phyloP scores from a whole-genome alignment of 108 stramenopile species.

The Mayamaea pseudoterrestris region DNA sequence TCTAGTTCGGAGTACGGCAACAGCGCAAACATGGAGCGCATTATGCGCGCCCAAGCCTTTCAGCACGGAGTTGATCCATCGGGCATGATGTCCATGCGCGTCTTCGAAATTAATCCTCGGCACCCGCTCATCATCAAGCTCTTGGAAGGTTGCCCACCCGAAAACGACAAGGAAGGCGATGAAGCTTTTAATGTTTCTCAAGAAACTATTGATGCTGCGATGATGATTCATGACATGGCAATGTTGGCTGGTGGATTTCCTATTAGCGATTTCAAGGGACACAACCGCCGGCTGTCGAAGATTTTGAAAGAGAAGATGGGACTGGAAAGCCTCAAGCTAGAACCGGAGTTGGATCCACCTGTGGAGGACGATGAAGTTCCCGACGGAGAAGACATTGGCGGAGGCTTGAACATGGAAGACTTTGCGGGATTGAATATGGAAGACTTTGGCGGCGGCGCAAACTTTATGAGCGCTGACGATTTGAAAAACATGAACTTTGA shows the following conservation, averaged over 20 bases:
- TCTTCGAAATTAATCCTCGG: conserved; percentile 98
- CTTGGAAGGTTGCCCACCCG: conserved; percentile 45
- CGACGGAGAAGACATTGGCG: conserved; percentile 30
- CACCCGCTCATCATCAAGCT: conserved; percentile 95
- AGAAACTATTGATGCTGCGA: conserved; percentile 76
- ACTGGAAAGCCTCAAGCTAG: conserved; percentile 71
- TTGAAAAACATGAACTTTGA: too few species aligned
- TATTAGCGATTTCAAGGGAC: conserved; percentile 75
- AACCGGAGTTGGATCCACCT: conserved; percentile 86
- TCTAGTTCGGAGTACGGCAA: conserved; percentile 86
- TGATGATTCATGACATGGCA: conserved; percentile 96
- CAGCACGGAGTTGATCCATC: conserved; percentile 48
- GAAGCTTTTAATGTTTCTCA: conserved; percentile 45
- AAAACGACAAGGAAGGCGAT: conserved; percentile 53
- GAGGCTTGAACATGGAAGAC: conserved; percentile 40
- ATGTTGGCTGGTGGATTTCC: conserved; percentile 90
- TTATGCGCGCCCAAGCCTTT: conserved; percentile 96
- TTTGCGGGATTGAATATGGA: conserved; percentile 12
- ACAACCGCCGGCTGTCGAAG: conserved; percentile 76
- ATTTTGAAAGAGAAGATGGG: conserved; percentile 66
- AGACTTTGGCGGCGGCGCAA: not conserved
- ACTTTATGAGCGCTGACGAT: too few species aligned
- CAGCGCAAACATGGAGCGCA: conserved; percentile 99
- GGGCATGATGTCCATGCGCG: conserved; percentile 61
- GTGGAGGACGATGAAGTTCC: conserved; percentile 79